These are phyloP conservation scores for thale cress (Arabidopsis thaliana) DNA, from an alignment of 345 rosid species.

Conservation along the genomic window TAIR10.1 NC_003076.8:23297501-23298000, in stretches of 20 bases:
- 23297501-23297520: conserved; percentile 1
- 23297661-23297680: conserved; percentile 33
- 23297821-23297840: not conserved
- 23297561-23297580: conserved; percentile 25
- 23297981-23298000: not conserved
- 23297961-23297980: not conserved
- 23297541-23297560: conserved; percentile 21
- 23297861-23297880: not conserved
- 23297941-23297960: not conserved
- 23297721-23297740: conserved; percentile 40
- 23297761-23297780: conserved; percentile 10
- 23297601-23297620: conserved; percentile 33
- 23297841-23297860: not conserved
- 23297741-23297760: conserved; percentile 29
- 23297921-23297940: not conserved
- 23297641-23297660: conserved; percentile 45
- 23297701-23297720: conserved; percentile 32
- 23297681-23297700: conserved; percentile 41
- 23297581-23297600: conserved; percentile 38
- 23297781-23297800: not conserved
- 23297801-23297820: not conserved
- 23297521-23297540: not conserved
- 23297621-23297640: conserved; percentile 45
- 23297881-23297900: not conserved
- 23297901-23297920: conserved; percentile 2